These are phyloP conservation scores for Coemansia sp. DNA, from an alignment of 192 early-diverging fungal species.

Conservation along the genomic window DNA sequence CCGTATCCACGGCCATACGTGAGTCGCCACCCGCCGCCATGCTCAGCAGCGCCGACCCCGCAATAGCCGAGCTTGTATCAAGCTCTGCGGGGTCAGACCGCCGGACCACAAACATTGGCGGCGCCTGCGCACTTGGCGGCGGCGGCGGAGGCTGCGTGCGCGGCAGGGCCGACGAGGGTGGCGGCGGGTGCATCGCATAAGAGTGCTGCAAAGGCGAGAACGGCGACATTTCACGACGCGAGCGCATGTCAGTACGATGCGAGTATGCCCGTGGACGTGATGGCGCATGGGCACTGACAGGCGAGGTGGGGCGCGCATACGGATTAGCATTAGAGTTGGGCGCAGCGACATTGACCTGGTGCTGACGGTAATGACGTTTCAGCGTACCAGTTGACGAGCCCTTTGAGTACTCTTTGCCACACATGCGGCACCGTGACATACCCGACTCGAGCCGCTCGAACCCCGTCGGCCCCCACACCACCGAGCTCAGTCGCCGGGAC, in stretches of 20 bases:
- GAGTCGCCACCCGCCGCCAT: slow-evolving; percentile 49
- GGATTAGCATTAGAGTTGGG: slow-evolving; percentile 13
- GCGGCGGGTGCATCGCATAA: neutral
- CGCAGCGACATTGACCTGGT: slow-evolving; percentile 45
- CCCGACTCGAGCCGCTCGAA: slow-evolving; percentile 57
- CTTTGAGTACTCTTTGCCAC: slow-evolving; percentile 56
- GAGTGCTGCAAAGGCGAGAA: slow-evolving; percentile 19
- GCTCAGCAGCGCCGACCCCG: slow-evolving; percentile 55
- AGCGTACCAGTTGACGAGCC: slow-evolving; percentile 58
- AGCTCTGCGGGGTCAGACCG: slow-evolving; percentile 26
- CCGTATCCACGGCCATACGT: slow-evolving; percentile 25
- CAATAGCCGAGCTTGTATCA: slow-evolving; percentile 50
- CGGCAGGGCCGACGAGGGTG: neutral
- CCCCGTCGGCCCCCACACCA: slow-evolving; percentile 55
- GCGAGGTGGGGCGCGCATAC: slow-evolving; percentile 16
- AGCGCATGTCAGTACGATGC: slow-evolving; percentile 43
- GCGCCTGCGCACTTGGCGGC: slow-evolving; percentile 4
- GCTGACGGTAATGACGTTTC: slow-evolving; percentile 56
- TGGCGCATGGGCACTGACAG: slow-evolving; percentile 13
- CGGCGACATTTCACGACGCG: slow-evolving; percentile 43
- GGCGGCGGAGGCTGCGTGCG: slow-evolving; percentile 2
- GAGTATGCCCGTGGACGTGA: slow-evolving; percentile 50
- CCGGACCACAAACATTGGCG: neutral
- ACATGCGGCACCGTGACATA: slow-evolving; percentile 55
- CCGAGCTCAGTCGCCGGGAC: slow-evolving; percentile 55